A percentile compares a stretch with the other conserved stretches of the same genome.
Conservation (phyloP, 345 rosid species). For the Mangifera indica region DNA sequence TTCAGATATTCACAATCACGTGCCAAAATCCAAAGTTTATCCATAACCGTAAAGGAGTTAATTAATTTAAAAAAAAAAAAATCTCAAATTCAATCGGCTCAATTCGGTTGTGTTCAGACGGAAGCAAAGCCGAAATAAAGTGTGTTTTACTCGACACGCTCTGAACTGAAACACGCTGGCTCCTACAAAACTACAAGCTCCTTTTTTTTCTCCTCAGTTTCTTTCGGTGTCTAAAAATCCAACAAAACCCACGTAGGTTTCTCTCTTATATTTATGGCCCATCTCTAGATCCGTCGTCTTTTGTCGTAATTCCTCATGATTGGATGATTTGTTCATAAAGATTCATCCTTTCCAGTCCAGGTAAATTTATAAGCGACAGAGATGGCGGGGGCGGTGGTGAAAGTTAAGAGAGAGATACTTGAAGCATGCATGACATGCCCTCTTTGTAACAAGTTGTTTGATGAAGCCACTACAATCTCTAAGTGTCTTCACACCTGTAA, state of each 20-base stretch:
- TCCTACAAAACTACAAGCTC: neutral
- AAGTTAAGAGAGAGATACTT: conserved; percentile 48
- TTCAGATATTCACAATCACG: too few species aligned
- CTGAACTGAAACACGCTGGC: neutral
- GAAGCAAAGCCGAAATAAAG: neutral
- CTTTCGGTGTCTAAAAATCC: conserved; percentile 5
- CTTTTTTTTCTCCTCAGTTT: neutral
- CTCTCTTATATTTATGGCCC: neutral
- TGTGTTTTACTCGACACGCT: neutral
- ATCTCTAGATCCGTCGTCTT: conserved; percentile 9
- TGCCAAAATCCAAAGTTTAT: neutral
- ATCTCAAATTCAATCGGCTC: neutral
- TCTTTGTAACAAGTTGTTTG: conserved; percentile 56
- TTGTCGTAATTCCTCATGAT: neutral
- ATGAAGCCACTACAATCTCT: conserved; percentile 72
- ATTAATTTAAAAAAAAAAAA: too few species aligned
- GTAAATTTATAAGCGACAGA: neutral
- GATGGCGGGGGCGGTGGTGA: conserved; percentile 49
- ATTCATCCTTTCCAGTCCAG: neutral
- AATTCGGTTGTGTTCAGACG: neutral
- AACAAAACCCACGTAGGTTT: conserved; percentile 21
- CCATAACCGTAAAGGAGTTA: neutral
- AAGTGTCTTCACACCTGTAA: conserved; percentile 80
- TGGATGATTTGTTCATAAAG: neutral
- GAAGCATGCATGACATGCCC: conserved; percentile 80